These are phyloP conservation scores for Pleodorina starrii DNA, from an alignment of 139 green algal species.

Conservation along the genomic window DNA sequence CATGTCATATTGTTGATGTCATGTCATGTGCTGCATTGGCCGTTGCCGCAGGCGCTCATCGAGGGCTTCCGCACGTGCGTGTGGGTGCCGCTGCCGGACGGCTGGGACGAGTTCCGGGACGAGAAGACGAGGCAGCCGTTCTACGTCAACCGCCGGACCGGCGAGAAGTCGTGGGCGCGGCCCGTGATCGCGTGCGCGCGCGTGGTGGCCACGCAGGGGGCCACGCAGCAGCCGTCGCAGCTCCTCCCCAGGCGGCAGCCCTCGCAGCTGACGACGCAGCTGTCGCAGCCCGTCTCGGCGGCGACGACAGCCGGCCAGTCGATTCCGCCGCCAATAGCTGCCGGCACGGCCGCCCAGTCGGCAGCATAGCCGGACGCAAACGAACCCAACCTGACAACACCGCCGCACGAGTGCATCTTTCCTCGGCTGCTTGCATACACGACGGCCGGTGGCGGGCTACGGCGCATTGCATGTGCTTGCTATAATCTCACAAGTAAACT, in stretches of 20 bases:
- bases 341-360: neutral
- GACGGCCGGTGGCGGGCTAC: neutral
- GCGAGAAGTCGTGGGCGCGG: conserved; percentile 78
- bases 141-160: conserved; percentile 80
- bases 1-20: no score
- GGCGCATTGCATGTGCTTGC: conserved; percentile 28
- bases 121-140: conserved; percentile 69
- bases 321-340: neutral
- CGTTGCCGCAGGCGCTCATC: conserved; percentile 62
- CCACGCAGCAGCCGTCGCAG: conserved; percentile 61
- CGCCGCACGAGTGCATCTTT: neutral
- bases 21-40: no score
- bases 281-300: neutral
- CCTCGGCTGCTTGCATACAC: neutral
- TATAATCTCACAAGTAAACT: conserved; percentile 11
- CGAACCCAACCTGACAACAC: neutral
- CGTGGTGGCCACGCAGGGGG: conserved; percentile 60
- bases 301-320: no score
- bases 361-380: no score
- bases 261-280: neutral
- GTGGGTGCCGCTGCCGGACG: conserved; percentile 82
- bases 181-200: conserved; percentile 64
- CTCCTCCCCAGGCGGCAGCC: conserved; percentile 26
- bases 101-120: conserved; percentile 83
- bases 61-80: conserved; percentile 84